A percentile compares a stretch with the other conserved stretches of the same genome.
These are phyloP conservation scores for Coniochaeta sp. DNA, from an alignment of 2,329 filamentous ascomycete species.

Conservation along the genomic window DNA sequence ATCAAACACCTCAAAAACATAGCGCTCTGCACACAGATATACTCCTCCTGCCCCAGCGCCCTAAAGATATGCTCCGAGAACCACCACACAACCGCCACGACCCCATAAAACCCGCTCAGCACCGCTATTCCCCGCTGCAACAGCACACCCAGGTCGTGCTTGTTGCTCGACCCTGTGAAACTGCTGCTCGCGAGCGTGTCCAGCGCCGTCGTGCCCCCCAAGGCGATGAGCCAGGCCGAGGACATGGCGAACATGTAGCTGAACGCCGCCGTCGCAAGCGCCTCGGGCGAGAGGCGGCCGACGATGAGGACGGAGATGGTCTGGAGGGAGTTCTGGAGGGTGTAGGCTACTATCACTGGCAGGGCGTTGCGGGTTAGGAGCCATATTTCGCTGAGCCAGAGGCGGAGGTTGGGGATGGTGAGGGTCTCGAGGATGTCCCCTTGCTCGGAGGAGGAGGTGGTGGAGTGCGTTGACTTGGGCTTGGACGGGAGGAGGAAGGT, in stretches of 20 bases:
- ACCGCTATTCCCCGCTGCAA: conserved; percentile 72
- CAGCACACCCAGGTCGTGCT: conserved; percentile 69
- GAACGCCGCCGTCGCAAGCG: conserved; percentile 75
- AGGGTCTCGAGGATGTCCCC: background rate
- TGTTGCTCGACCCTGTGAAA: conserved; percentile 75
- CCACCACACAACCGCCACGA: conserved; percentile 67
- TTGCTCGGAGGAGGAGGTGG: background rate
- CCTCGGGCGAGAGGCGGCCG: conserved; percentile 70
- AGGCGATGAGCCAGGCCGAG: conserved; percentile 77
- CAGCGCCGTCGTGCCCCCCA: conserved; percentile 79
- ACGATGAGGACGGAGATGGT: conserved; percentile 77
- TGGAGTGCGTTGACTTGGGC: conserved; percentile 1
- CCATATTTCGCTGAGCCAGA: conserved; percentile 53
- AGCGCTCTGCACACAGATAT: conserved; percentile 67
- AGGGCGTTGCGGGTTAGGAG: conserved; percentile 62
- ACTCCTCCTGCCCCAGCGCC: conserved; percentile 68
- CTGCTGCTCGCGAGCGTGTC: conserved; percentile 79
- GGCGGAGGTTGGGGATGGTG: conserved; percentile 6
- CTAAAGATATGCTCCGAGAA: conserved; percentile 69
- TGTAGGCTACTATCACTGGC: conserved; percentile 78
- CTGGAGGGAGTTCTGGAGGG: conserved; percentile 78
- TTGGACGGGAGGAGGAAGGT: conserved; percentile 11
- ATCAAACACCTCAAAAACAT: conserved; percentile 67
- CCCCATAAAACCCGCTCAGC: conserved; percentile 63
- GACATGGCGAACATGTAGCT: conserved; percentile 93